A percentile compares a stretch with the other conserved stretches of the same genome.
phyloP scores from a whole-genome alignment of 2,329 filamentous ascomycete genomes.

The Ceratocystis harringtonii region DNA sequence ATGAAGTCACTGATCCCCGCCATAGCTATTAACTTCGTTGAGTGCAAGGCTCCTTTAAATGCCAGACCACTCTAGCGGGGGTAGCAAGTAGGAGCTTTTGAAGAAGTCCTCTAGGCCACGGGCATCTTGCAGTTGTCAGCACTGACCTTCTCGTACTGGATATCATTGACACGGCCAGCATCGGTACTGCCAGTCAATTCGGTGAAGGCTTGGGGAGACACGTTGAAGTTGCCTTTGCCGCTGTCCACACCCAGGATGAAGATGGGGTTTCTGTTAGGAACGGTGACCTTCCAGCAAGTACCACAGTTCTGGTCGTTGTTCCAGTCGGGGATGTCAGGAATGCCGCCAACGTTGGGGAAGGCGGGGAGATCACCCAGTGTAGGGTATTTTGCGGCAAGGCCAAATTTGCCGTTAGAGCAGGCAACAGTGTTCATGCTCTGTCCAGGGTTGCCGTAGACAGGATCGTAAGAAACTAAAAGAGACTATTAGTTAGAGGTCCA shows the following conservation, averaged over 20 bases:
- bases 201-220: slow-evolving; percentile 42
- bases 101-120: slow-evolving; percentile 17
- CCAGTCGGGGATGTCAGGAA: slow-evolving; percentile 37
- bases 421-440: slow-evolving; percentile 42
- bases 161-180: slow-evolving; percentile 38
- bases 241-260: slow-evolving; percentile 43
- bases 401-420: slow-evolving; percentile 55
- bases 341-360: slow-evolving; percentile 43
- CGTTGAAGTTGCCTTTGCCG: slow-evolving; percentile 37
- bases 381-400: slow-evolving; percentile 46
- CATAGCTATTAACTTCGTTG: neutral
- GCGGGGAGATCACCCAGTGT: slow-evolving; percentile 36
- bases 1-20: neutral
- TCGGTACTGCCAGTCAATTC: slow-evolving; percentile 38
- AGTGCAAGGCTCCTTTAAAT: neutral
- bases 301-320: slow-evolving; percentile 41
- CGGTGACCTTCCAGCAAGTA: slow-evolving; percentile 39
- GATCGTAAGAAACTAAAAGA: slow-evolving; percentile 50
- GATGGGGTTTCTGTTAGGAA: slow-evolving; percentile 36
- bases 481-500: neutral
- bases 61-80: neutral
- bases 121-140: slow-evolving; percentile 30
- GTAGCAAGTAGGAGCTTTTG: neutral
- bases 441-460: slow-evolving; percentile 47
- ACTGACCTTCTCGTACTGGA: slow-evolving; percentile 31